These are phyloP conservation scores for Candida piceae DNA, from an alignment of 805 yeast species.

Conservation along the genomic window DNA sequence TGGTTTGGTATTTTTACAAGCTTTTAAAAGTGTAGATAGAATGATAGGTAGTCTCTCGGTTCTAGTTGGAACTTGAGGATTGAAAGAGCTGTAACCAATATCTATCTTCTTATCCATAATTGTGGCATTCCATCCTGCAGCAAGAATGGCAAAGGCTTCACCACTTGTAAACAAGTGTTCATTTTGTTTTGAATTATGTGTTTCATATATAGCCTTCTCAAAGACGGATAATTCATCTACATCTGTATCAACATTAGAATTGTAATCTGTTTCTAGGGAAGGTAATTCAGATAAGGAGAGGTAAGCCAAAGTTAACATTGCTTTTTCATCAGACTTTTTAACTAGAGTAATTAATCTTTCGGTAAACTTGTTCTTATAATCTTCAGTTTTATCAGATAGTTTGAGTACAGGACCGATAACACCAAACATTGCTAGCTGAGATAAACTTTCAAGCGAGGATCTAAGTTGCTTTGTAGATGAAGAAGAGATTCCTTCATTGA, in stretches of 20 bases:
- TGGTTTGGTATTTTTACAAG: conserved; percentile 66
- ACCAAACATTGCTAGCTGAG: conserved; percentile 44
- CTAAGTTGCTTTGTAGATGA: conserved; percentile 20
- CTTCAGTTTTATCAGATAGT: conserved; percentile 17
- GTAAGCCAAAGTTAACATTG: conserved; percentile 52
- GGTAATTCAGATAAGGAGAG: conserved; percentile 37
- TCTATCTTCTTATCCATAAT: conserved; percentile 50
- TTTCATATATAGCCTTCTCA: conserved; percentile 46
- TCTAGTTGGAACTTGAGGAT: conserved; percentile 6
- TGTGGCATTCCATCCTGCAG: conserved; percentile 71
- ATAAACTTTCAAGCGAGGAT: conserved; percentile 33
- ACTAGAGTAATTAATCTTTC: conserved; percentile 35
- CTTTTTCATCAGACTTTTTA: conserved; percentile 53
- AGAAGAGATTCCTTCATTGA: conserved; percentile 19
- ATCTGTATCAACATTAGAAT: conserved; percentile 24
- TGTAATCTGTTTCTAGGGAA: no score
- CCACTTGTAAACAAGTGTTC: conserved; percentile 77
- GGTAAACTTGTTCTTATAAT: conserved; percentile 22
- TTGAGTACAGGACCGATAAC: conserved; percentile 34
- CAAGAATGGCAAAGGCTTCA: conserved; percentile 70
- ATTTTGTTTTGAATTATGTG: conserved; percentile 63
- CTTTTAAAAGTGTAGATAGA: conserved; percentile 44
- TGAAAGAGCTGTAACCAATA: conserved; percentile 33
- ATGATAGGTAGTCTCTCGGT: conserved; percentile 26
- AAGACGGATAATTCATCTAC: conserved; percentile 19